Evolutionary conservation across 352 stramenopile genomes (phyloP), one percentile per base, ranked within the genome.

Genomic region (Vaucheria bursata): DNA sequence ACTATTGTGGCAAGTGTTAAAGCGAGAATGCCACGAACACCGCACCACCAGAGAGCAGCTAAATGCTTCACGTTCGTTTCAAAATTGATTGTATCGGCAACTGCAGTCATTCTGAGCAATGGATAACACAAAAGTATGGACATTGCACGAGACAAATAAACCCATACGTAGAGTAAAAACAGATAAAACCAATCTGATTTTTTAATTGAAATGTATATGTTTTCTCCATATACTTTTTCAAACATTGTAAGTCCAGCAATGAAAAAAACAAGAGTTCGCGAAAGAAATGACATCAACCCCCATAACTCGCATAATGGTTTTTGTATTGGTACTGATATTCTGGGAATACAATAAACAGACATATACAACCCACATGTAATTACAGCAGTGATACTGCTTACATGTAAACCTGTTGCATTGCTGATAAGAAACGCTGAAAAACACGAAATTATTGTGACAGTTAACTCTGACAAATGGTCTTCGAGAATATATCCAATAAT

Each of bases 391-490:
- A 72, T 18, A 29, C 70, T 39, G 29, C 5, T 70, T 12, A 83
- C 69, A 67, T 84, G 79, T 25, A 87, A 71, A n/a, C 33, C n/a
- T 0, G 80, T 86, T 3, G 52, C 77, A 52, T 89, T 84, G 0
- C 84, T 82, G 7, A 89, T 7, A 12, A 85, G 77, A 53, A 88
- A 89, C 39, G 68, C 73, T 12, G 70, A 66, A 73, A 86, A 88
- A 12, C 81, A 78, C 1, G 65, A 73, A 18, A 85, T 45, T 8
- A 89, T 34, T 0, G 85, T 88, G 36, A 85, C 85, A 25, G 85
- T 88, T 33, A 89, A 85, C 75, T 89, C 85, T 32, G 73, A 76
- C 7, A 88, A 25, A n/a, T 81, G 59, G 74, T 89, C 86, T 66
- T 88, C 82, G 29, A 87, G 81, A 31, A 89, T 84, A 68, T 85